A percentile compares a stretch with the other conserved stretches of the same genome.
phyloP scores from a whole-genome alignment of 140 eudicot species.

The Erigeron philadelphicus region DNA sequence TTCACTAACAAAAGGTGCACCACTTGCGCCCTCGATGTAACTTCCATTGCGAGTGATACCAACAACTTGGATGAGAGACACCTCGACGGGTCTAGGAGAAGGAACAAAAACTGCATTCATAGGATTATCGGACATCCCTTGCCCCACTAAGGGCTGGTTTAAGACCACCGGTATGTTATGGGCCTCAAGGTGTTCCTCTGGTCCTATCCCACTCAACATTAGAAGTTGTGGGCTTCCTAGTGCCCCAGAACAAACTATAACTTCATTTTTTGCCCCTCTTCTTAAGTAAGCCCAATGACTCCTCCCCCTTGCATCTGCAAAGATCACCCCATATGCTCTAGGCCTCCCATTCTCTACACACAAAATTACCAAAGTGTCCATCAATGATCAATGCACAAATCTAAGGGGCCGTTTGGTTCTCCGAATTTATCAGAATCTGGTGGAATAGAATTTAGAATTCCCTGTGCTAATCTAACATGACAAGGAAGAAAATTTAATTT shows the following conservation, averaged over 20 bases:
- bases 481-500: too few relatives aligned
- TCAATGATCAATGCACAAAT: background rate
- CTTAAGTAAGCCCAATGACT: slow-evolving; percentile 67
- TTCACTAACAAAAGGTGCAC: slow-evolving; percentile 49
- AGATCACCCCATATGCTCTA: slow-evolving; percentile 66
- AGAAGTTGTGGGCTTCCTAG: slow-evolving; percentile 86
- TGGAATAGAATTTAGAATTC: too few relatives aligned
- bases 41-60: slow-evolving; percentile 71
- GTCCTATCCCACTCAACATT: slow-evolving; percentile 92
- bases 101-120: slow-evolving; percentile 82
- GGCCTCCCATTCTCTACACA: slow-evolving; percentile 50
- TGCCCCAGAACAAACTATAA: slow-evolving; percentile 71
- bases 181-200: slow-evolving; percentile 60
- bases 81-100: slow-evolving; percentile 76
- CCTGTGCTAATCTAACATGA: too few relatives aligned
- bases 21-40: slow-evolving; percentile 83
- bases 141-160: slow-evolving; percentile 72
- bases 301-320: slow-evolving; percentile 48
- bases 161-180: slow-evolving; percentile 57
- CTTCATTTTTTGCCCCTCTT: slow-evolving; percentile 50
- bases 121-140: slow-evolving; percentile 83
- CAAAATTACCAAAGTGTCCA: slow-evolving; percentile 9
- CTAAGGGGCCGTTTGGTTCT: too few relatives aligned
- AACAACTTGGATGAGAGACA: slow-evolving; percentile 77
- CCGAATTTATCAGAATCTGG: too few relatives aligned